Evolutionary conservation across 2,329 filamentous ascomycete species (phyloP).

Genomic region (Penicillium sp.): DNA sequence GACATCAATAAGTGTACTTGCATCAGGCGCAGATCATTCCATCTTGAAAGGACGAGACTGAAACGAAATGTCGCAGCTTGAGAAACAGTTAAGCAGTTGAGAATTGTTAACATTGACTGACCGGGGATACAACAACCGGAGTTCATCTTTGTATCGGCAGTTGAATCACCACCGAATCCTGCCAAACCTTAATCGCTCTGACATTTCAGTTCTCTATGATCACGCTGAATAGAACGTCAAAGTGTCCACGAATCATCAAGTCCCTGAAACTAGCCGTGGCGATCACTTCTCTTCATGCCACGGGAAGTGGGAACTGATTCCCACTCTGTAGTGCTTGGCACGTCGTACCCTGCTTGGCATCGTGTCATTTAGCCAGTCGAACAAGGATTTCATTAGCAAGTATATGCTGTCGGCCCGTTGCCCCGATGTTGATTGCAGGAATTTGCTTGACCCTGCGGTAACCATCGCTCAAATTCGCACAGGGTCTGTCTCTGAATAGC

Average conservation of each 20-base stretch:
- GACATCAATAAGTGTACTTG: neutral
- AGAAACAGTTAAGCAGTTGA: neutral
- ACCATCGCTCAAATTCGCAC: neutral
- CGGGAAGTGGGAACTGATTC: constrained; percentile 14
- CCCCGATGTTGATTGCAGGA: constrained; percentile 14
- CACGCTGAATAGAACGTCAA: neutral
- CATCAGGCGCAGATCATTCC: neutral
- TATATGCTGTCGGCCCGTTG: constrained; percentile 18
- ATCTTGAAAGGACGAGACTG: neutral
- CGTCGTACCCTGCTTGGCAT: constrained; percentile 12
- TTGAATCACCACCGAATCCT: neutral
- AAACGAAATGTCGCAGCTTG: neutral
- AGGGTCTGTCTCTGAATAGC: too few relatives aligned
- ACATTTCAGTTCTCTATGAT: neutral
- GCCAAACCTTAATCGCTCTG: neutral
- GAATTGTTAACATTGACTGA: neutral
- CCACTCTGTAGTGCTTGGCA: constrained; percentile 10
- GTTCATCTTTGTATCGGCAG: neutral
- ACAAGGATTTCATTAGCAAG: neutral
- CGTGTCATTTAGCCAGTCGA: neutral
- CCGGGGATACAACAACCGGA: neutral
- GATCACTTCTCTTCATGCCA: constrained; percentile 30
- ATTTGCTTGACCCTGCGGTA: constrained; percentile 5
- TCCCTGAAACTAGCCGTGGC: constrained; percentile 6
- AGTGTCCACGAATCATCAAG: constrained; percentile 18